Percentiles rank a stretch among this genome's conserved stretches.
These are phyloP conservation scores for Sergeia podlipaevii DNA, from an alignment of 208 protist species.

Conservation along the genomic window DNA sequence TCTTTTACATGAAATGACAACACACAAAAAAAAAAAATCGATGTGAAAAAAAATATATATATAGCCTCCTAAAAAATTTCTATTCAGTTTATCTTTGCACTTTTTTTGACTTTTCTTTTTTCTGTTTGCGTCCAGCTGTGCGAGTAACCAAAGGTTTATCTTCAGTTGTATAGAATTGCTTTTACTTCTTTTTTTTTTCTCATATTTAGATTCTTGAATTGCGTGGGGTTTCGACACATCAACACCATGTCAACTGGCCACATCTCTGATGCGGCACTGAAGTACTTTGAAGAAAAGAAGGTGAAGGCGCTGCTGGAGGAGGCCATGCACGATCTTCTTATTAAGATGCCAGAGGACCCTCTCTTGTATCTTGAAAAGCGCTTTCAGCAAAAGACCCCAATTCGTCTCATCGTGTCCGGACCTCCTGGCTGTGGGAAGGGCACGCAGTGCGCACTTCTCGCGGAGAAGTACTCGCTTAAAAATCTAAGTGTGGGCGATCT, in stretches of 20 bases:
- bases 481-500: slow-evolving; percentile 85
- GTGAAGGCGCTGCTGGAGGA: slow-evolving; percentile 69
- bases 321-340: slow-evolving; percentile 71
- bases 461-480: slow-evolving; percentile 70
- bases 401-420: slow-evolving; percentile 77
- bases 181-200: neutral
- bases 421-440: slow-evolving; percentile 90
- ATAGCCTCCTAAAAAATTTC: too few relatives aligned
- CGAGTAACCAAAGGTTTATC: too few relatives aligned
- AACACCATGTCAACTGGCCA: slow-evolving; percentile 60
- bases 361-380: slow-evolving; percentile 48
- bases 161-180: slow-evolving; percentile 4
- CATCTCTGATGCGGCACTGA: slow-evolving; percentile 46
- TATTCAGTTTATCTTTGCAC: too few relatives aligned
- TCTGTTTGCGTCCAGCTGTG: too few relatives aligned
- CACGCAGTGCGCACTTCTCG: slow-evolving; percentile 80
- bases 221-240: neutral
- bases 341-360: slow-evolving; percentile 61
- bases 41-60: too few relatives aligned
- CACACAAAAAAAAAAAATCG: too few relatives aligned
- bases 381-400: slow-evolving; percentile 33
- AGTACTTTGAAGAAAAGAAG: slow-evolving; percentile 72
- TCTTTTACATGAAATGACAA: too few relatives aligned
- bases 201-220: neutral
- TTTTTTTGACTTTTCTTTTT: too few relatives aligned